Evolutionary conservation across 805 yeast species (phyloP), one percentile per base, ranked within the genome.

Genomic region (Suhomyces sp.): DNA sequence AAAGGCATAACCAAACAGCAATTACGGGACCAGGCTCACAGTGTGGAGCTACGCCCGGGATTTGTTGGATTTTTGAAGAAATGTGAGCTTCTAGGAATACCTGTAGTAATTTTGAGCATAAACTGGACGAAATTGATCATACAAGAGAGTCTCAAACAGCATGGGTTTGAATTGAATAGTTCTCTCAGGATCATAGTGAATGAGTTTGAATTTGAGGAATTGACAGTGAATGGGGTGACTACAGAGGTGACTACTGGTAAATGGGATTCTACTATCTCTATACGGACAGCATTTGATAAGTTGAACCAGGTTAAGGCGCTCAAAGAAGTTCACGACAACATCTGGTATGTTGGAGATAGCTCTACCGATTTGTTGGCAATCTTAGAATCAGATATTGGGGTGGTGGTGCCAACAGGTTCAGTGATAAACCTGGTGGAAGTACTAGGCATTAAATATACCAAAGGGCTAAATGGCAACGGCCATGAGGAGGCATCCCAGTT

Each of bases 271-370:
- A 8, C 23, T 0, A 20, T 30, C 1, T 36, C 40, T 6, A 43
- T 79, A 4, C 56, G 83, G 13, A 79, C 83, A 0, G 83, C 81
- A 0, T 48, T 51, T 5, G 85, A 80, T 50, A 81, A 80, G 48
- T 53, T 63, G 14, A 40, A 42, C 1, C 20, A 47, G 14, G 41
- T 60, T 1, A 26, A 44, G 5, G 18, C 28, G 4, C 31, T 59
- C 7, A 30, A 35, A 4, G 6, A 36, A 25, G 15, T 37, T 10
- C 23, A 43, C 12, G 53, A 46, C 13, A 44, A 46, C 0, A 32
- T 68, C 1, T 53, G 68, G 15, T 81, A 79, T 47, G 59, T 79
- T 11, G 88, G 88, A 1, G 88, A 81, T 46, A 77, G 84, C 37
- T 48, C 72, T 0, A 79, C 84, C 0, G 88, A 81, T 57, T 55